These are phyloP conservation scores for Trichosporon sp. DNA, from an alignment of 1,284 basidiomycete genomes.

Conservation along the genomic window DNA sequence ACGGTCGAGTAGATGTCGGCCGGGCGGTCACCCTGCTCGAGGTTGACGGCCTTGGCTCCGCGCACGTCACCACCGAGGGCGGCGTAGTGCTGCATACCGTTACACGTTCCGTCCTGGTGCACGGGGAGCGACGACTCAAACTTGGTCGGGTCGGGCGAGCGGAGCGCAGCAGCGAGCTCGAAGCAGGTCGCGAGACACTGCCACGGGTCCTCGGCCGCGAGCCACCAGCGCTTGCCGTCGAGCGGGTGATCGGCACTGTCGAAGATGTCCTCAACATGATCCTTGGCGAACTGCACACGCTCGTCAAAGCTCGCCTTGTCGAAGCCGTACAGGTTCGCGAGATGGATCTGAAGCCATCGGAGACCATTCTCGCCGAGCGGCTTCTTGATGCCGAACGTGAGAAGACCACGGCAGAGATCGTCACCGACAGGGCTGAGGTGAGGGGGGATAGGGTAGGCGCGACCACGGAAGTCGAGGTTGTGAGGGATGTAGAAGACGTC, in stretches of 20 bases:
- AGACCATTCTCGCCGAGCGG: conserved; percentile 74
- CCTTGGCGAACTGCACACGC: conserved; percentile 70
- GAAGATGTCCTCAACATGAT: conserved; percentile 69
- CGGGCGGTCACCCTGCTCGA: conserved; percentile 76
- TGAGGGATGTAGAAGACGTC: conserved; percentile 89
- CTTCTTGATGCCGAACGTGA: conserved; percentile 76
- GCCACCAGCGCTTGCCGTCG: conserved; percentile 78
- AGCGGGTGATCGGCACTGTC: conserved; percentile 84
- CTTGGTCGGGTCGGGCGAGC: conserved; percentile 64
- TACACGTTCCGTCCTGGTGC: conserved; percentile 98
- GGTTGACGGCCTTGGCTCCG: conserved; percentile 90
- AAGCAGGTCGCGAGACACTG: conserved; percentile 90
- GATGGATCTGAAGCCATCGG: conserved; percentile 83
- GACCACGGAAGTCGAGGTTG: conserved; percentile 96
- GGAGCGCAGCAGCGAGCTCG: conserved; percentile 73
- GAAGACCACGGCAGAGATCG: conserved; percentile 82
- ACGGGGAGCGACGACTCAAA: conserved; percentile 78
- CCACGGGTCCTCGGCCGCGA: conserved; percentile 90
- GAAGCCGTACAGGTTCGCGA: conserved; percentile 87
- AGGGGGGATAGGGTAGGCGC: conserved; percentile 94
- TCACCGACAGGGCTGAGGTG: conserved; percentile 95
- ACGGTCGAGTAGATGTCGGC: conserved; percentile 96
- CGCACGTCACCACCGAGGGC: conserved; percentile 87
- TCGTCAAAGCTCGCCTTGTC: conserved; percentile 95
- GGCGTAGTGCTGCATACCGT: conserved; percentile 97